Base-by-base conservation (phyloP, 192 early-diverging fungal species). In the Entophlyctis helioformis region DNA sequence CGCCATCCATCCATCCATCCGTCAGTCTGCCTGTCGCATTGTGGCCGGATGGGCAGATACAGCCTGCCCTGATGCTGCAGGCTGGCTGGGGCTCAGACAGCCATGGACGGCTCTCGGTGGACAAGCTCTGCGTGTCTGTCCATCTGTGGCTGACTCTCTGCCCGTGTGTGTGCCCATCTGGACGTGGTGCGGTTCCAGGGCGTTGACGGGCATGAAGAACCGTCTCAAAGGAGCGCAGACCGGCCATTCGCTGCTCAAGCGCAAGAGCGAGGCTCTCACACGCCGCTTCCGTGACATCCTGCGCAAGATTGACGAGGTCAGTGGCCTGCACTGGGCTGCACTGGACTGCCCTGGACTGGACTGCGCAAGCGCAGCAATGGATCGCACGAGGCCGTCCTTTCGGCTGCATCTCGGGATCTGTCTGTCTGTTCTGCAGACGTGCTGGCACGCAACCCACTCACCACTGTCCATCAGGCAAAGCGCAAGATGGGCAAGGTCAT, bases 401-500 rank as follows among this genome's bases (percentile, higher is more conserved):
- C n/a, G n/a, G n/a, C n/a, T n/a, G n/a, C n/a, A n/a, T n/a, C n/a
- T n/a, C n/a, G n/a, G n/a, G n/a, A n/a, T n/a, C n/a, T n/a, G n/a
- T n/a, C n/a, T n/a, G n/a, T n/a, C n/a, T n/a, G n/a, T n/a, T n/a
- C n/a, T n/a, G n/a, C n/a, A n/a, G n/a, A n/a, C n/a, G n/a, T n/a
- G n/a, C n/a, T n/a, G n/a, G n/a, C n/a, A n/a, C n/a, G n/a, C n/a
- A n/a, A n/a, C n/a, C n/a, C n/a, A n/a, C n/a, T n/a, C n/a, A n/a
- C n/a, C n/a, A n/a, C n/a, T n/a, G n/a, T n/a, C n/a, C 23, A n/a
- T n/a, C 56, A 90, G 87, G 82, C 91, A 36, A 99, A 99, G 56
- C 67, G 82, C 35, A 91, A 95, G 70, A 99, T 99, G 96, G 94
- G 93, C 43, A 91, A 88, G 60, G 83, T 99, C 35, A 87, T 99